A percentile compares a stretch with the other conserved stretches of the same genome.
phyloP scores from a whole-genome alignment of 2,329 filamentous ascomycete genomes.

The Verticillium klebahnii region DNA sequence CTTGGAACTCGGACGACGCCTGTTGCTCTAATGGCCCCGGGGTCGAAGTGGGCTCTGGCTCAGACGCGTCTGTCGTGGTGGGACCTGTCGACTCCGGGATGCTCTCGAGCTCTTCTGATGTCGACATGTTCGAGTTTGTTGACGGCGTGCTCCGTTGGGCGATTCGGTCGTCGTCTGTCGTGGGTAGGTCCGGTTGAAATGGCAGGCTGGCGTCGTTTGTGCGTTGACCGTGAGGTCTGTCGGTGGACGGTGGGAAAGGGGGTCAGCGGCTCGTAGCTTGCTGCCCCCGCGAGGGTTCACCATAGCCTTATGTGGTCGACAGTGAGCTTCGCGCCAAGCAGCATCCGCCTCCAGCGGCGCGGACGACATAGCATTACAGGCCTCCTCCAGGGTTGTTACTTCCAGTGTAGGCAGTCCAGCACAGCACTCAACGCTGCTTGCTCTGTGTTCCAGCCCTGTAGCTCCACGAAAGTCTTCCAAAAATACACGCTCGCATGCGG shows the following conservation, averaged over 20 bases:
- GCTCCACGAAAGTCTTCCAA: background rate
- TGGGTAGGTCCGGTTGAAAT: background rate
- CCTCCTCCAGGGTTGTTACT: background rate
- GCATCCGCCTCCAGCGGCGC: background rate
- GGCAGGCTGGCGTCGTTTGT: background rate
- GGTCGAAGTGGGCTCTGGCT: background rate
- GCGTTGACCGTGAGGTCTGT: background rate
- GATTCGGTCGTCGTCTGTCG: background rate
- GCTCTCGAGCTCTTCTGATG: background rate
- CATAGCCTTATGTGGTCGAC: background rate
- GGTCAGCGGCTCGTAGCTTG: background rate
- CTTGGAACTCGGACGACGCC: background rate
- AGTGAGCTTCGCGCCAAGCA: background rate
- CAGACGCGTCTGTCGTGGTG: background rate
- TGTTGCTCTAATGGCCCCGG: background rate
- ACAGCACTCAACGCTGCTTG: background rate
- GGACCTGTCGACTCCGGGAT: background rate
- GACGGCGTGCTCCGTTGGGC: background rate
- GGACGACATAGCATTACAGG: background rate
- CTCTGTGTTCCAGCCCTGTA: background rate
- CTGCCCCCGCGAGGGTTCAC: background rate
- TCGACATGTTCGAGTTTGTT: background rate
- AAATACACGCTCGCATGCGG: background rate
- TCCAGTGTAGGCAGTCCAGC: background rate
- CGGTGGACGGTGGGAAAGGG: background rate